Conservation (phyloP, 106 monocot genomes). For the Cymbidium sinense region DNA sequence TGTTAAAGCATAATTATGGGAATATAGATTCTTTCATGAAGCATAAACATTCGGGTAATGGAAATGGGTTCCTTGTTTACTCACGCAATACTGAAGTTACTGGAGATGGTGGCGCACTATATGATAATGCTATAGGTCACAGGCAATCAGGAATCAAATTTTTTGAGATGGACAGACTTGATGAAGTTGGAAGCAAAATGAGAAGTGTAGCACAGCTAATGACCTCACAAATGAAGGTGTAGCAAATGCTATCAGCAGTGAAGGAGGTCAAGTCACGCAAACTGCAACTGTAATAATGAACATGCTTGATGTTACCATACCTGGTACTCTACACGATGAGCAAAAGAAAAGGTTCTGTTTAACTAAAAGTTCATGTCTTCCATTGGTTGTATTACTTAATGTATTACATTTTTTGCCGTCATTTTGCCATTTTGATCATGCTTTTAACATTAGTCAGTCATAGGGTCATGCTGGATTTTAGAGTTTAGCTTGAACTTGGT, state of each 20-base stretch:
- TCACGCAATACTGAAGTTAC: constrained; percentile 11
- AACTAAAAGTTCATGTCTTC: not conserved
- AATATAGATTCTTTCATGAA: constrained; percentile 16
- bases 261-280: constrained; percentile 53
- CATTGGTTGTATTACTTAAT: not conserved
- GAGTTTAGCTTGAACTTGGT: not conserved
- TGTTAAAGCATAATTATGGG: constrained; percentile 11
- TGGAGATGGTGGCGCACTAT: constrained; percentile 16
- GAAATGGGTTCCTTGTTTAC: constrained; percentile 34
- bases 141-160: constrained; percentile 14
- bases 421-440: not conserved
- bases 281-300: constrained; percentile 73
- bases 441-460: not conserved
- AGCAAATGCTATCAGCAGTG: constrained; percentile 22
- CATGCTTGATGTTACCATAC: constrained; percentile 89
- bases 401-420: not conserved
- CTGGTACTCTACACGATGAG: constrained; percentile 58
- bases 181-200: constrained; percentile 16
- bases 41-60: constrained; percentile 15
- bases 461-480: not conserved
- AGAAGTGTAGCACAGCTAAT: not conserved
- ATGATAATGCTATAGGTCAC: constrained; percentile 6
- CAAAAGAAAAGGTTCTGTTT: constrained; percentile 67
- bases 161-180: constrained; percentile 5
- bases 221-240: constrained; percentile 6